These are phyloP conservation scores for Botrytis medusae DNA, from an alignment of 2,329 filamentous ascomycete species.

Conservation along the genomic window DNA sequence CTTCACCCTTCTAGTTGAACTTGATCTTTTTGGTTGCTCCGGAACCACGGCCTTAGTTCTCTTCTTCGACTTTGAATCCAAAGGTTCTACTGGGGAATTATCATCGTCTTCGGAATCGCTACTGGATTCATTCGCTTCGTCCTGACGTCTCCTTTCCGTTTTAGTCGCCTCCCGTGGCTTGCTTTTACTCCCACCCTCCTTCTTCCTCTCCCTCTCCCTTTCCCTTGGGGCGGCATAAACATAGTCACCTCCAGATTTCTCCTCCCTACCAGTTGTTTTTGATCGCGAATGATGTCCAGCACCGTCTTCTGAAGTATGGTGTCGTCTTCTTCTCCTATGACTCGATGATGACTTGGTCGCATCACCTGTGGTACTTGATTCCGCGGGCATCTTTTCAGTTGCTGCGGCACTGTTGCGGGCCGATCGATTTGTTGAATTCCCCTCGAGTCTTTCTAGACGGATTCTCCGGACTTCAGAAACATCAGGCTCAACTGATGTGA, in stretches of 20 bases:
- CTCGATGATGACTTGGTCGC: slow-evolving; percentile 28
- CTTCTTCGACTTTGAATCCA: slow-evolving; percentile 30
- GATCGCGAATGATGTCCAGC: slow-evolving; percentile 29
- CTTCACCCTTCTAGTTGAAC: slow-evolving; percentile 25
- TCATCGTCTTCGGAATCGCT: slow-evolving; percentile 28
- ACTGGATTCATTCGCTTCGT: slow-evolving; percentile 30
- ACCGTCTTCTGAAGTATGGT: slow-evolving; percentile 27
- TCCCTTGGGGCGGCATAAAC: slow-evolving; percentile 30
- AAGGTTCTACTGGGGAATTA: slow-evolving; percentile 20
- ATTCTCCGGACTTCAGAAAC: slow-evolving; percentile 32
- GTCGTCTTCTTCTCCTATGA: slow-evolving; percentile 30
- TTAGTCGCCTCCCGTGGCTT: slow-evolving; percentile 24
- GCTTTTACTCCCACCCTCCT: slow-evolving; percentile 15
- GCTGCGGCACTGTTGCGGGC: slow-evolving; percentile 25
- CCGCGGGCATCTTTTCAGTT: slow-evolving; percentile 30
- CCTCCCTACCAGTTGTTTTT: slow-evolving; percentile 22
- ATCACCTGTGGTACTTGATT: slow-evolving; percentile 33
- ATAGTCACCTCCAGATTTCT: slow-evolving; percentile 25
- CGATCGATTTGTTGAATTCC: slow-evolving; percentile 21
- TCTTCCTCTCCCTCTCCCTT: not conserved
- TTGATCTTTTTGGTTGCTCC: slow-evolving; percentile 29
- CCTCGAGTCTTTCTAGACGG: slow-evolving; percentile 36
- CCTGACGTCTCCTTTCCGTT: slow-evolving; percentile 31
- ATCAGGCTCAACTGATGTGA: slow-evolving; percentile 30
- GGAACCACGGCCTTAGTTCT: slow-evolving; percentile 35